Evolutionary conservation across 768 basidiomycete species (phyloP).

Genomic region (Chalciporus chontae): DNA sequence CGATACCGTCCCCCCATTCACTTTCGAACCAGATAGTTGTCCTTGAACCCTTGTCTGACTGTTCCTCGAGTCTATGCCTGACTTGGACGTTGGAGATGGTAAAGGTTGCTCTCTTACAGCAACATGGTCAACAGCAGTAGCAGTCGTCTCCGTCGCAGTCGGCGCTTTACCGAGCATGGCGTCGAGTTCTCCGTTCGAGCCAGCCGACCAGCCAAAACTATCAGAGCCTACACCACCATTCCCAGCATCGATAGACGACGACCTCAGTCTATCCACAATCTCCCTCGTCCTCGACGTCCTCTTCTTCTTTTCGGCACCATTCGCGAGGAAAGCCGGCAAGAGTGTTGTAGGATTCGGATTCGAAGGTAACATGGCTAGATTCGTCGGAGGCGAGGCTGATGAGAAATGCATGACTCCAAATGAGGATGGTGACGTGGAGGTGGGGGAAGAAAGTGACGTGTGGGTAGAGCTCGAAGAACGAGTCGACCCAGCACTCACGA

Average conservation of each 20-base stretch:
- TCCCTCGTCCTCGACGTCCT: constrained; percentile 28
- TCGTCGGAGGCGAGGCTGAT: constrained; percentile 5
- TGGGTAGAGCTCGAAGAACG: constrained; percentile 10
- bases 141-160: constrained; percentile 2
- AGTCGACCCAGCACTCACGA: constrained; percentile 3
- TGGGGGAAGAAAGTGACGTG: constrained; percentile 8
- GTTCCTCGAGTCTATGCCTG: constrained; percentile 1
- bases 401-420: constrained; percentile 8
- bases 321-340: constrained; percentile 25
- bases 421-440: constrained; percentile 5
- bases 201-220: constrained; percentile 14
- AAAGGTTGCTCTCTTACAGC: background rate
- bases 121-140: background rate
- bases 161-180: background rate
- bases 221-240: constrained; percentile 10
- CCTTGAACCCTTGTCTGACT: constrained; percentile 2
- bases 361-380: background rate
- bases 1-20: background rate
- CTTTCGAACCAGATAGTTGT: background rate
- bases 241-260: constrained; percentile 22
- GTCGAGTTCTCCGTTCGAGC: constrained; percentile 10
- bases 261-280: constrained; percentile 27
- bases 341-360: constrained; percentile 13
- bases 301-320: constrained; percentile 19
- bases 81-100: constrained; percentile 2